phyloP scores from a whole-genome alignment of 805 yeast species.

The Lachancea meyersii region DNA sequence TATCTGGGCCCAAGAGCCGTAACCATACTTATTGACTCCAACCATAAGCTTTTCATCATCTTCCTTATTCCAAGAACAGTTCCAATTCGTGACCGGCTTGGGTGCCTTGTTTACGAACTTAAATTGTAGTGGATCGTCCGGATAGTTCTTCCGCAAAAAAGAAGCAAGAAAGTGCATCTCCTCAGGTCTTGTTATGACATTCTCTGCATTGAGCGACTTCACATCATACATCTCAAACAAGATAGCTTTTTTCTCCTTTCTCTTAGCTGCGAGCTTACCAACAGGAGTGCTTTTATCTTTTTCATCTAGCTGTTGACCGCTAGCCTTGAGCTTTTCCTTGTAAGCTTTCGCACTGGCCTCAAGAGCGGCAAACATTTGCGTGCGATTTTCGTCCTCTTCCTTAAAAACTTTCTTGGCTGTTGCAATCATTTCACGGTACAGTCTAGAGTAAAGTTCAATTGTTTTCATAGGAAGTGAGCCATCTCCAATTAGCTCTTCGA shows the following conservation, averaged over 20 bases:
- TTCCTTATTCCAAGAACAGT: constrained; percentile 71
- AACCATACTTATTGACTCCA: constrained; percentile 90
- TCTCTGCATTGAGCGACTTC: constrained; percentile 84
- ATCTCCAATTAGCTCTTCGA: constrained; percentile 85
- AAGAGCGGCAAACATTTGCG: constrained; percentile 46
- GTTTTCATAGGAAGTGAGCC: constrained; percentile 83
- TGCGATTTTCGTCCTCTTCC: constrained; percentile 60
- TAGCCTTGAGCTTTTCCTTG: constrained; percentile 39
- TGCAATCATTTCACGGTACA: constrained; percentile 65
- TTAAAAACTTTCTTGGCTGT: constrained; percentile 55
- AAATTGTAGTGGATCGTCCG: constrained; percentile 54
- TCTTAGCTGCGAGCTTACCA: constrained; percentile 53
- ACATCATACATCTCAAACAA: constrained; percentile 84
- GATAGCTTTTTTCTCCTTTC: constrained; percentile 84
- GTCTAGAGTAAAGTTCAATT: constrained; percentile 67
- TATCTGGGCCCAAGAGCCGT: constrained; percentile 90
- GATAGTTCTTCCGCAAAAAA: constrained; percentile 43
- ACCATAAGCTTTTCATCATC: constrained; percentile 84
- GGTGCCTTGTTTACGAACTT: constrained; percentile 50
- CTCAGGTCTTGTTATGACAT: constrained; percentile 73
- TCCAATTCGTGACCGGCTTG: constrained; percentile 87
- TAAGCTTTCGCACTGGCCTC: constrained; percentile 56
- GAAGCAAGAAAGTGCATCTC: constrained; percentile 66
- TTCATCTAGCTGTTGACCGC: constrained; percentile 30
- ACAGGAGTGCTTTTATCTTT: constrained; percentile 39